These are phyloP conservation scores for Picea sitchensis DNA, from an alignment of 75 land plant genomes.

Conservation along the genomic window DNA sequence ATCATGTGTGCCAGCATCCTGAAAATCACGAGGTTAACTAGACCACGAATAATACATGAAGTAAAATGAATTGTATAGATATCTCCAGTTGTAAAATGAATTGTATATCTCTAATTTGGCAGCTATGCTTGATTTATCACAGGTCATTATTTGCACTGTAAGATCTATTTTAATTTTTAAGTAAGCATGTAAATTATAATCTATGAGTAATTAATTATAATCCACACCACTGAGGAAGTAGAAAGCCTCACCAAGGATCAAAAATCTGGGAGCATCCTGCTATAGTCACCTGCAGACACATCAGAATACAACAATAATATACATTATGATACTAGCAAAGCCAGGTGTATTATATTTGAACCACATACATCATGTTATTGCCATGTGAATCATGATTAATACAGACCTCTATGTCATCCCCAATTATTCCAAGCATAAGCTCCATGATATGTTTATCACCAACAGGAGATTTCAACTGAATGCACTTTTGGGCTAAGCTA, in stretches of 20 bases:
- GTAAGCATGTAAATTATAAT: background rate
- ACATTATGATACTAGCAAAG: background rate
- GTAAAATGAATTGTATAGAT: slow-evolving; percentile 2
- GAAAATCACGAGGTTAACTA: slow-evolving; percentile 5
- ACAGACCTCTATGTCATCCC: slow-evolving; percentile 84
- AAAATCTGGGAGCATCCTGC: slow-evolving; percentile 62
- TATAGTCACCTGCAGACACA: slow-evolving; percentile 48
- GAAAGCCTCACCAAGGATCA: slow-evolving; percentile 60
- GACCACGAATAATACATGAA: background rate
- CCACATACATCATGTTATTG: background rate
- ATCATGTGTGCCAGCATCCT: slow-evolving; percentile 91
- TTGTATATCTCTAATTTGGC: background rate
- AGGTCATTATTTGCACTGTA: background rate
- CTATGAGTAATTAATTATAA: background rate
- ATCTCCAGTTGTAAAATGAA: background rate
- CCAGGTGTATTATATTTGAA: slow-evolving; percentile 9
- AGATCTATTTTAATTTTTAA: background rate
- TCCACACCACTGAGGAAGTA: background rate
- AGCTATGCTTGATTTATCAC: background rate
- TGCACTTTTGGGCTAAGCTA: slow-evolving; percentile 71
- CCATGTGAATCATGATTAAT: background rate
- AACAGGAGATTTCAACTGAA: slow-evolving; percentile 60
- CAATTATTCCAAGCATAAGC: slow-evolving; percentile 77
- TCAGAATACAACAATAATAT: background rate
- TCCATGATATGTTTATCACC: slow-evolving; percentile 34